These are phyloP conservation scores for Ganoderma sp. DNA, from an alignment of 1,284 basidiomycete genomes.

Conservation along the genomic window DNA sequence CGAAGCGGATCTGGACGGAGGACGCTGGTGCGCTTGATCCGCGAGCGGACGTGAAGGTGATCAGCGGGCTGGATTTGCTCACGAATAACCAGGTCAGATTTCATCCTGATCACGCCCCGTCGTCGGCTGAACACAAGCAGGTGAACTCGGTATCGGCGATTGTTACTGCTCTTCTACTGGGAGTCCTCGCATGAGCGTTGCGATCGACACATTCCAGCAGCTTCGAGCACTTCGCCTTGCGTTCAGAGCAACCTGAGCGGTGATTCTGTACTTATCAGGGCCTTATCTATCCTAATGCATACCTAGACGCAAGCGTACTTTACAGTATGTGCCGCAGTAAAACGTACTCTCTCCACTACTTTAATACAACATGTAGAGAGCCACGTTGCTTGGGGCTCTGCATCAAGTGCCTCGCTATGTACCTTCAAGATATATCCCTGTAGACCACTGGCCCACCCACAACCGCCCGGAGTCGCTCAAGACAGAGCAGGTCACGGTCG, in stretches of 20 bases:
- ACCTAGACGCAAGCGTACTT: too few species aligned
- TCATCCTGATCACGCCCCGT: neutral
- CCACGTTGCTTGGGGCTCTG: too few species aligned
- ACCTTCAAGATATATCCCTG: neutral
- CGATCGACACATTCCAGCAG: too few species aligned
- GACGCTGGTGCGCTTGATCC: conserved; percentile 42
- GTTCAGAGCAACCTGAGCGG: too few species aligned
- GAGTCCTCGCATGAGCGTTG: conserved; percentile 24
- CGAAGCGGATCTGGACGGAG: conserved; percentile 74
- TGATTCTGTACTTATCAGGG: too few species aligned
- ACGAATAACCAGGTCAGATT: conserved; percentile 80
- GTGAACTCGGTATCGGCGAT: conserved; percentile 37
- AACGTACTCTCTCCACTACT: too few species aligned
- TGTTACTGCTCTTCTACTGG: conserved; percentile 31
- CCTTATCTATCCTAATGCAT: too few species aligned
- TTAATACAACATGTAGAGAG: too few species aligned
- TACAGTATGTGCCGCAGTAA: too few species aligned
- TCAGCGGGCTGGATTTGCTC: conserved; percentile 77
- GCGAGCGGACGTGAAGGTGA: conserved; percentile 52
- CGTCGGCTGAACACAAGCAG: conserved; percentile 14
- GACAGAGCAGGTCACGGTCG: neutral
- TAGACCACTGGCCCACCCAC: neutral
- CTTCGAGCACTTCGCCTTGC: too few species aligned
- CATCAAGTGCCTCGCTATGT: neutral
- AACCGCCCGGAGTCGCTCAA: neutral